Base-by-base conservation (phyloP, 1,139 yeast species). In the Pichia sp. region DNA sequence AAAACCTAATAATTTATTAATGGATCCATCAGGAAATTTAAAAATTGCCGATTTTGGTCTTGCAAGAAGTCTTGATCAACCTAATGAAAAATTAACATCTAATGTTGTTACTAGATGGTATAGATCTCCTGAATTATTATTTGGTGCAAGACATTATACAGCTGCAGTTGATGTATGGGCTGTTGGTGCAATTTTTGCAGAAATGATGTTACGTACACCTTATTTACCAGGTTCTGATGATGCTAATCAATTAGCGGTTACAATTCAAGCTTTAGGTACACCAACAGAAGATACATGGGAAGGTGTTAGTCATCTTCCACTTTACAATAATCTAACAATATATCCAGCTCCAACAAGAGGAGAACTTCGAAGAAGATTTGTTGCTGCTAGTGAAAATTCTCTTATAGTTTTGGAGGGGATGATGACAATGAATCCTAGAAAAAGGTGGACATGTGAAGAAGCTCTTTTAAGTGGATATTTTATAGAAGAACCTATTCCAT, bases 91-190 rank as follows among this genome's bases (percentile, higher is more conserved):
- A 48, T 69, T 92, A 61, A 86, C 97, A 0, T 85, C 95, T 1
- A 90, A 90, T 53, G 98, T 92, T 9, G 99, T 92, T 2, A 92
- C 99, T 2, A 69, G 97, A 50, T 92, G 98, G 98, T 92, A 92
- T 65, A 69, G 97, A 45, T 95, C 97, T 0, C 98, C 98, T 0
- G 98, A 92, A 58, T 69, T 92, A 41, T 66, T 92, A 35, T 82
- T 90, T 60, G 96, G 96, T 0, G 90, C 97, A 1, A 76, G 80
- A 44, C 95, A 87, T 60, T 92, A 92, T 58, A 85, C 96, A 0
- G 80, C 78, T 2, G 96, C 95, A 0, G 78, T 92, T 3, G 98
- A 92, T 64, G 71, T 87, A 3, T 92, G 98, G 98, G 86, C 96
- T 0, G 81, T 89, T 22, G 98, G 98, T 1, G 78, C 87, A 6